Evolutionary conservation across 495 filamentous ascomycete genomes (phyloP), one percentile per base, ranked within the genome.

Genomic region (Penicillium malachiteum): DNA sequence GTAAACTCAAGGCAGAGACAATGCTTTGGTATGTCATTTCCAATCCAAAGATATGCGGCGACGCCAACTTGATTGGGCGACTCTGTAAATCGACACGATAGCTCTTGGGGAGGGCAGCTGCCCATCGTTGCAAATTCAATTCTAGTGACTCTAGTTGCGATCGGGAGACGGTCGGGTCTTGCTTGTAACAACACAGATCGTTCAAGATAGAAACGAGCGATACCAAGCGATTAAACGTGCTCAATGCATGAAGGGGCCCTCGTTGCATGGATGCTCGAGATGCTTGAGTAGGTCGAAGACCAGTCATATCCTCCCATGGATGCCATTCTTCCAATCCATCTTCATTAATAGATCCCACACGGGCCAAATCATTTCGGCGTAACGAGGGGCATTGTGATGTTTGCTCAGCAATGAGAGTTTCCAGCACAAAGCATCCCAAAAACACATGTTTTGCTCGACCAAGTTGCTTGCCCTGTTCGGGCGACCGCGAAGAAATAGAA

Each of bases 271-370:
- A 69, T 8, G 60, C 58, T 2, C 69, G 65, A 21, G 66, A 65
- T n/a, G 77, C 63, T 39, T 72, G 57, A 40, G 63, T 53, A 39
- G 67, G 63, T 12, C 67, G 62, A 32, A 65, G 59, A 30, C 57
- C 64, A 18, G 69, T 69, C 31, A 76, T 76, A 46, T 81, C 77
- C 18, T 74, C 74, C 87, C 85, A 90, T 12, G 81, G 82, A 62
- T 87, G 81, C 87, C 86, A 89, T 68, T 90, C 85, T 52, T 90
- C 87, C 26, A 84, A 65, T 1, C 83, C 86, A 66, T 86, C 82
- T 67, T 88, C 84, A 40, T 78, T 73, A 5, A 85, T 64, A 7
- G 68, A 62, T 0, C 75, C 72, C 32, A 82, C 60, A 18, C 63
- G 62, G 9, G 65, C 60, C 34, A 85, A 51, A 53, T 84, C 79